phyloP scores from a whole-genome alignment of 371 early-diverging fungal genomes.

The Mortierella polycephala region DNA sequence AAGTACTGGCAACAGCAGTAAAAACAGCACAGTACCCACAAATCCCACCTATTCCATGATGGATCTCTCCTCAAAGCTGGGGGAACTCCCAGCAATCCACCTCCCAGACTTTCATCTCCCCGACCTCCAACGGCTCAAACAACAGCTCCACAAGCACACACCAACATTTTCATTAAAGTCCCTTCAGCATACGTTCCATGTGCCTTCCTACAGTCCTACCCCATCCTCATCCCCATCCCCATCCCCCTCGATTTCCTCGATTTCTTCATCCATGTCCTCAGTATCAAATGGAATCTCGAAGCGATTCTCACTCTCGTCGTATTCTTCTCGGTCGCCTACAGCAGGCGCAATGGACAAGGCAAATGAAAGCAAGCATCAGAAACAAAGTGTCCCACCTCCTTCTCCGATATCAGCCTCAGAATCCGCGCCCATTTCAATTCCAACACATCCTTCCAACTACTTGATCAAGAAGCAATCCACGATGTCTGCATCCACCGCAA shows the following conservation, averaged over 20 bases:
- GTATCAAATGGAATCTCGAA: neutral
- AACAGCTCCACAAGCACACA: slow-evolving; percentile 48
- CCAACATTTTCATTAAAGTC: slow-evolving; percentile 51
- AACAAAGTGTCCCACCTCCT: neutral
- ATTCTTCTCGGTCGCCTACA: neutral
- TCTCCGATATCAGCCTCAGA: slow-evolving; percentile 5
- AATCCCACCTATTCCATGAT: slow-evolving; percentile 8
- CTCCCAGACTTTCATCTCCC: slow-evolving; percentile 50
- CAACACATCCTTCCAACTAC: slow-evolving; percentile 37
- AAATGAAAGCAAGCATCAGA: neutral
- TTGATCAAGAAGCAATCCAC: slow-evolving; percentile 28
- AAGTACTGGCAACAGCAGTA: neutral
- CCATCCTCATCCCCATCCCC: slow-evolving; percentile 20
- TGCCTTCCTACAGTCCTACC: slow-evolving; percentile 30
- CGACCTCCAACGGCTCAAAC: slow-evolving; percentile 40
- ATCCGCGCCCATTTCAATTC: slow-evolving; percentile 35
- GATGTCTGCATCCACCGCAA: neutral
- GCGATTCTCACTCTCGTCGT: slow-evolving; percentile 2
- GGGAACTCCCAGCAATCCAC: slow-evolving; percentile 32
- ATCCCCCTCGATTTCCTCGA: slow-evolving; percentile 6
- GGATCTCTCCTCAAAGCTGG: slow-evolving; percentile 31
- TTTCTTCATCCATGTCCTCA: slow-evolving; percentile 11
- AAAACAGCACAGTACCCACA: neutral
- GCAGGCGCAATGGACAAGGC: neutral
- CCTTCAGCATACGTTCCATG: slow-evolving; percentile 37